A percentile compares a stretch with the other conserved stretches of the same genome.
Evolutionary conservation across 2,329 filamentous ascomycete species (phyloP).

Genomic region (Exserohilum rostratum): DNA sequence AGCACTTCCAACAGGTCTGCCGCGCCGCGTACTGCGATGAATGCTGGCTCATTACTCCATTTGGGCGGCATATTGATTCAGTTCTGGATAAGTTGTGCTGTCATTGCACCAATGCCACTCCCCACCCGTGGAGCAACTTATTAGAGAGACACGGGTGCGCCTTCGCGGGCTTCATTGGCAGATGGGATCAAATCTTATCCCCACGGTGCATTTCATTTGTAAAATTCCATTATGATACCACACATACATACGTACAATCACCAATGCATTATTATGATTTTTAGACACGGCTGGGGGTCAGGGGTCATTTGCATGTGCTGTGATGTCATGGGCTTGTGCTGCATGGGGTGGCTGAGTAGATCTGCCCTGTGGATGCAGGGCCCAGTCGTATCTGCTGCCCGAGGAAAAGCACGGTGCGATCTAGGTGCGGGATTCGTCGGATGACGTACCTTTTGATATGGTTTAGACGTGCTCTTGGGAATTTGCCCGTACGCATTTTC

Average conservation of each 20-base stretch:
- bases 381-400: constrained; percentile 1
- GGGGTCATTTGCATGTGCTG: constrained; percentile 8
- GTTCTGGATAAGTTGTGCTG: constrained; percentile 8
- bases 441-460: constrained; percentile 2
- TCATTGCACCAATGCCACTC: constrained; percentile 11
- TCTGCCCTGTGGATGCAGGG: constrained; percentile 13
- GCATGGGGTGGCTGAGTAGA: constrained; percentile 12
- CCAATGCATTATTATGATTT: constrained; percentile 20
- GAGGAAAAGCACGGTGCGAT: not conserved
- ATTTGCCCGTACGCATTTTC: not conserved
- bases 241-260: constrained; percentile 24
- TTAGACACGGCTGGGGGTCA: not conserved
- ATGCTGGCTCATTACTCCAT: constrained; percentile 1
- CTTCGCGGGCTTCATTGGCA: constrained; percentile 27
- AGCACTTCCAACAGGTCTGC: constrained; percentile 28
- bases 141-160: constrained; percentile 23
- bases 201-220: constrained; percentile 13
- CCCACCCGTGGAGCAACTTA: constrained; percentile 7
- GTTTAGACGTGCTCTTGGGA: too few relatives aligned
- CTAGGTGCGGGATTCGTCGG: not conserved
- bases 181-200: not conserved
- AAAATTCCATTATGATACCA: constrained; percentile 39
- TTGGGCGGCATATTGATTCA: constrained; percentile 10
- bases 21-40: constrained; percentile 13
- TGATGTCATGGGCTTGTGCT: constrained; percentile 29